phyloP scores from a whole-genome alignment of 441 rosid genomes.

The Gossypium lobatum region DNA sequence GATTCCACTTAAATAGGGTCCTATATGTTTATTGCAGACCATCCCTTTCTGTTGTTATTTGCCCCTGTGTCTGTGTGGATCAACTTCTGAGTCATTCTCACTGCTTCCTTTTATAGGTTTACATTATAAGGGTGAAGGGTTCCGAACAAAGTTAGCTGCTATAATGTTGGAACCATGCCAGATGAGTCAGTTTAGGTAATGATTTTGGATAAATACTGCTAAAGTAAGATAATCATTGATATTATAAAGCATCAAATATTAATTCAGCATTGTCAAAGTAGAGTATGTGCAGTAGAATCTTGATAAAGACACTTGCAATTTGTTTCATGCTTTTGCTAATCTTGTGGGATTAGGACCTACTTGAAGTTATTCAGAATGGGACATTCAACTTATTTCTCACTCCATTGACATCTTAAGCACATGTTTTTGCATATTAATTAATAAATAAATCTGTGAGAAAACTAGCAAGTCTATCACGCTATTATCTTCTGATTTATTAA shows the following conservation, averaged over 20 bases:
- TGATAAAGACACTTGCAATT: not conserved
- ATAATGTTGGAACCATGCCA: not conserved
- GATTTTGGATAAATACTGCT: not conserved
- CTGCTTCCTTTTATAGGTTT: conserved; percentile 29
- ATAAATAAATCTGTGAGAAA: too few species aligned
- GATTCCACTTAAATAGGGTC: not conserved
- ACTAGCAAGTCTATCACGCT: not conserved
- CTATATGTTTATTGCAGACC: not conserved
- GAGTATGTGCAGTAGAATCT: not conserved
- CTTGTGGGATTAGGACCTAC: not conserved
- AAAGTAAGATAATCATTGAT: not conserved
- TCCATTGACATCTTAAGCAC: conserved; percentile 13
- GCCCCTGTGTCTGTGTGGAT: not conserved
- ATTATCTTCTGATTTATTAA: not conserved
- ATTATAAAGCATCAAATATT: too few species aligned
- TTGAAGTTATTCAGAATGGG: not conserved
- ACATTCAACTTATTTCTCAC: conserved; percentile 11
- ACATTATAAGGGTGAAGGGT: conserved; percentile 42
- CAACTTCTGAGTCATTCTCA: not conserved
- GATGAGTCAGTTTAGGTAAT: conserved; percentile 9
- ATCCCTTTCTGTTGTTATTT: not conserved
- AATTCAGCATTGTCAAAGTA: too few species aligned
- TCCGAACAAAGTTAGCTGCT: conserved; percentile 19
- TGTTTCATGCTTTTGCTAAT: not conserved
- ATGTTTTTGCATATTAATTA: not conserved